phyloP scores from a whole-genome alignment of 768 basidiomycete genomes.

The Clitopilus hobsonii region DNA sequence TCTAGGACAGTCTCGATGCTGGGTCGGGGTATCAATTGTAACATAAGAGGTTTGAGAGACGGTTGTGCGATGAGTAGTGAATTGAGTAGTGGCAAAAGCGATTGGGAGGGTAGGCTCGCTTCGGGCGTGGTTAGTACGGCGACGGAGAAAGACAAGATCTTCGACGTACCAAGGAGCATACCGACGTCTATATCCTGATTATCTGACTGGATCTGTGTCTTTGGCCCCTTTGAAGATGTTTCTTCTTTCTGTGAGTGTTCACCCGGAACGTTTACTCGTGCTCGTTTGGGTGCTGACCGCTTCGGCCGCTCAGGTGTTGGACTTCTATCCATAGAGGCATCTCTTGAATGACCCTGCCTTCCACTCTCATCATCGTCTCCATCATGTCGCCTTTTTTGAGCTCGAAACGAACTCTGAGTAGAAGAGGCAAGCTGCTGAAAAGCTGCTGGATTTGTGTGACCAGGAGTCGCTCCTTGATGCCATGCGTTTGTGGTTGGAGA shows the following conservation, averaged over 20 bases:
- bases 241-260: conserved; percentile 33
- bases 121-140: conserved; percentile 7
- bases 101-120: conserved; percentile 80
- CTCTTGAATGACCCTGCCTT: conserved; percentile 32
- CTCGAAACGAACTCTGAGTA: conserved; percentile 29
- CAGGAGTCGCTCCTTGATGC: conserved; percentile 40
- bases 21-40: conserved; percentile 82
- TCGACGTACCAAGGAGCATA: conserved; percentile 64
- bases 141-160: conserved; percentile 3
- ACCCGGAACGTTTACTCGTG: conserved; percentile 36
- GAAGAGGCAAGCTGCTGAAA: conserved; percentile 55
- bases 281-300: conserved; percentile 65
- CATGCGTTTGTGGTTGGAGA: conserved; percentile 41
- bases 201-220: conserved; percentile 27
- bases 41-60: conserved; percentile 61
- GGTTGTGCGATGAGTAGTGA: conserved; percentile 67
- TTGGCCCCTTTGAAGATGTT: conserved; percentile 44
- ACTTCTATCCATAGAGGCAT: conserved; percentile 80
- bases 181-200: conserved; percentile 75
- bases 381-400: conserved; percentile 64
- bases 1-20: conserved; percentile 72
- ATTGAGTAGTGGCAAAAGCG: conserved; percentile 68
- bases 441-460: conserved; percentile 44
- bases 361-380: conserved; percentile 58
- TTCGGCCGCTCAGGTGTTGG: conserved; percentile 79